Evolutionary conservation across 1,284 basidiomycete genomes (phyloP).

Genomic region (Sporisorium graminicola): DNA sequence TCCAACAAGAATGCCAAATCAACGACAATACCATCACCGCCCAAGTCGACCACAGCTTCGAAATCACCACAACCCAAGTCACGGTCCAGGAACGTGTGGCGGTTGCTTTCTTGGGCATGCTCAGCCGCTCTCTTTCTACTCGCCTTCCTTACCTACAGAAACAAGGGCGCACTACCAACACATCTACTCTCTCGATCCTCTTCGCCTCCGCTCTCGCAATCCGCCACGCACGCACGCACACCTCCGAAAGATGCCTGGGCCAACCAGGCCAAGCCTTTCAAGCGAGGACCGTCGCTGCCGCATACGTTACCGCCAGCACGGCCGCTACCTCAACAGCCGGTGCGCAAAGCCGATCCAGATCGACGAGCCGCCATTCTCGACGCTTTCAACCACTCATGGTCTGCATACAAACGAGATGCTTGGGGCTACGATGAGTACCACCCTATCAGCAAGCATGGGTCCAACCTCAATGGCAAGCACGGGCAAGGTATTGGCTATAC

Average conservation of each 20-base stretch:
- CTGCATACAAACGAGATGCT: constrained; percentile 62
- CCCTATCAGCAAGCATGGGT: constrained; percentile 58
- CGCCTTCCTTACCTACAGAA: constrained; percentile 31
- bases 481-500: constrained; percentile 65
- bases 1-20: not conserved
- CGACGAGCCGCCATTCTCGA: constrained; percentile 52
- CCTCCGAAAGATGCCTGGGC: constrained; percentile 5
- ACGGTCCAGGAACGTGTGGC: constrained; percentile 10
- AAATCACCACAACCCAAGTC: not conserved
- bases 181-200: constrained; percentile 4
- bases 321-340: constrained; percentile 45
- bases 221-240: not conserved
- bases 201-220: not conserved
- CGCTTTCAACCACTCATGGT: constrained; percentile 66
- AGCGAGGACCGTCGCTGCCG: constrained; percentile 31
- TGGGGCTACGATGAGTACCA: constrained; percentile 69
- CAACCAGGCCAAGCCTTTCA: not conserved
- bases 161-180: constrained; percentile 25
- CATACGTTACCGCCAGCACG: constrained; percentile 48
- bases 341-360: constrained; percentile 41
- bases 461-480: constrained; percentile 55
- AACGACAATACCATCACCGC: too few species aligned
- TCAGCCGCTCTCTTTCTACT: constrained; percentile 33
- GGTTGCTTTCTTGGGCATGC: constrained; percentile 20
- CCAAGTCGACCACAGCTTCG: too few species aligned